Evolutionary conservation across 352 stramenopile species (phyloP), one percentile per base, ranked within the genome.

Genomic region (Phytophthora pinifolia): DNA sequence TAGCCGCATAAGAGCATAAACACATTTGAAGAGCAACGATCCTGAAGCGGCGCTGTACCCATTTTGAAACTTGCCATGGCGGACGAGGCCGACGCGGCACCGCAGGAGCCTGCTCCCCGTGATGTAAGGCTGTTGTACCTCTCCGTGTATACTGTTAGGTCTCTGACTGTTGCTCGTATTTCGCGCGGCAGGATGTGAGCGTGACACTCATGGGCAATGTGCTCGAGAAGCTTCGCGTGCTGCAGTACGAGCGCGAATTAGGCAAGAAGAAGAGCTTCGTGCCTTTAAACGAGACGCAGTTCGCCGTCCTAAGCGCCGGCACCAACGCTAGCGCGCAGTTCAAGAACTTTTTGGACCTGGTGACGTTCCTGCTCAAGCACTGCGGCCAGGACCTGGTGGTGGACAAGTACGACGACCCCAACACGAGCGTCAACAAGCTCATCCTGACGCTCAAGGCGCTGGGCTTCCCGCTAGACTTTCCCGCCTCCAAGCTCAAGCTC

Each of bases 371-470:
- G 14, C 85, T 94, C 65, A 89, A 89, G 51, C 71, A 83, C 35
- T 83, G 74, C 60, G 68, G 80, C 55, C 84, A 92, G 51, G 84
- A 92, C 14, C 88, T 94, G 49, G 70, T 76, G 18, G 76, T 94
- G 36, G 84, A 94, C 75, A 94, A 94, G 69, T 94, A 91, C 62
- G 84, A 94, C 75, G 82, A 94, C 67, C 78, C 83, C 27, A 89
- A 86, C 65, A 91, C 84, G 35, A 91, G 79, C 56, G 74, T 92
- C 62, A 94, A 94, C 75, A 94, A 94, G 51, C 78, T 94, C 45
- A 91, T 94, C 46, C 62, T 94, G 13, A 75, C 77, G 41, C 76
- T 91, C 49, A 94, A 94, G 54, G 73, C 83, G 15, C 62, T 94
- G 48, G 84, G 84, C 31, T 94, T 91, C 65, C 70, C 79, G 36